Evolutionary conservation across 2,329 filamentous ascomycete species (phyloP).

Genomic region (Xylariaceae sp.): DNA sequence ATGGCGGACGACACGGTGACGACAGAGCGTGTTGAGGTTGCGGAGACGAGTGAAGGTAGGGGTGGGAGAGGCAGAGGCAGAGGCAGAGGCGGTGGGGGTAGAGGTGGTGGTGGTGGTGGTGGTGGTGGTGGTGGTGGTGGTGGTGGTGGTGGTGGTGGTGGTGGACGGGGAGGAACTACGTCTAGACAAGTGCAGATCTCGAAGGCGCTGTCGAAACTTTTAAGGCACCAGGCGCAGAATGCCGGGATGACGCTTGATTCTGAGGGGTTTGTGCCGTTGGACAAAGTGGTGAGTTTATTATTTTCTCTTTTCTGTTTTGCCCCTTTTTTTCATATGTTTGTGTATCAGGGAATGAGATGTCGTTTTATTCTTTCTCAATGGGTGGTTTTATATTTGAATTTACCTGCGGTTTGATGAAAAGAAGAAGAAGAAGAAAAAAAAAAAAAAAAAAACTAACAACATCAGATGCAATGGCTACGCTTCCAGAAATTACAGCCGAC

Average conservation of each 20-base stretch:
- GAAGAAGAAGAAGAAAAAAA: not conserved
- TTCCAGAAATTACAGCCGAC: slow-evolving; percentile 67
- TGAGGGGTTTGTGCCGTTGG: slow-evolving; percentile 54
- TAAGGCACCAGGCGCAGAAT: slow-evolving; percentile 52
- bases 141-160: slow-evolving; percentile 25
- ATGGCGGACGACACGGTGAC: slow-evolving; percentile 13
- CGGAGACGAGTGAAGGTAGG: not conserved
- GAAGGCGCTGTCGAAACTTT: slow-evolving; percentile 47
- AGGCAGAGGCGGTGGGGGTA: slow-evolving; percentile 1
- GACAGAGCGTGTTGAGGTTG: slow-evolving; percentile 12
- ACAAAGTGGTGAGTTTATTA: slow-evolving; percentile 47
- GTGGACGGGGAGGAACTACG: slow-evolving; percentile 31
- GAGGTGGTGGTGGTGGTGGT: slow-evolving; percentile 14
- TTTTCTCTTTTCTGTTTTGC: not conserved
- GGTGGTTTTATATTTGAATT: too few species aligned
- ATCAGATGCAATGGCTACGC: slow-evolving; percentile 48
- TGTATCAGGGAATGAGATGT: not conserved
- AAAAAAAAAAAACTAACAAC: not conserved
- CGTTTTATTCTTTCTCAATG: too few species aligned
- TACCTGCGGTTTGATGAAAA: not conserved
- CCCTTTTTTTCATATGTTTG: not conserved
- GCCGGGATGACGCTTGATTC: slow-evolving; percentile 53
- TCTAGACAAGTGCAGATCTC: slow-evolving; percentile 46
- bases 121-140: slow-evolving; percentile 24
- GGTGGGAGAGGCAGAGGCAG: not conserved